Percentiles rank a stretch among this genome's conserved stretches.
phyloP scores from a whole-genome alignment of 306 rosid species.

The Vigna angularis region DNA sequence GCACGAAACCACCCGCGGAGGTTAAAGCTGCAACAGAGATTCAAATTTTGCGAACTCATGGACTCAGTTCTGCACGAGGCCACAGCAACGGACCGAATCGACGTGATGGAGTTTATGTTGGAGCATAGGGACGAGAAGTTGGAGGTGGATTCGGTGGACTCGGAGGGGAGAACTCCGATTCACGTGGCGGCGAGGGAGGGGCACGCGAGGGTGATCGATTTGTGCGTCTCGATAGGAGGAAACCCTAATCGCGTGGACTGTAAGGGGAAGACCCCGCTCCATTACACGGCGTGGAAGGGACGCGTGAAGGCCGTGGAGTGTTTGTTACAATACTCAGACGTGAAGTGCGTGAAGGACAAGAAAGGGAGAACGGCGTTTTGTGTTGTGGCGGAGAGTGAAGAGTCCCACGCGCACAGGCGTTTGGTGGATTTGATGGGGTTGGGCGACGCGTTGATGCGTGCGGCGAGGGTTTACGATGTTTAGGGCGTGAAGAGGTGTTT shows the following conservation, averaged over 20 bases:
- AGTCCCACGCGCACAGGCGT: conserved; percentile 39
- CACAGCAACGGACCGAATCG: conserved; percentile 61
- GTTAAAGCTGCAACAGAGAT: too few relatives aligned
- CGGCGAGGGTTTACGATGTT: conserved; percentile 68
- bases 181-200: conserved; percentile 71
- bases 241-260: conserved; percentile 54
- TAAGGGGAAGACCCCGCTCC: conserved; percentile 72
- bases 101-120: conserved; percentile 58
- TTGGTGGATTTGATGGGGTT: conserved; percentile 58
- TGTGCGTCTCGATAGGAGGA: conserved; percentile 61
- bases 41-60: conserved; percentile 35
- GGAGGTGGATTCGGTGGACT: conserved; percentile 53
- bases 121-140: conserved; percentile 19
- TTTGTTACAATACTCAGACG: conserved; percentile 58
- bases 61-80: conserved; percentile 64
- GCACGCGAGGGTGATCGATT: conserved; percentile 54
- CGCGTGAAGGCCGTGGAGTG: conserved; percentile 58
- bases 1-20: too few relatives aligned
- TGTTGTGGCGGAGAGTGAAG: conserved; percentile 56
- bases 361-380: conserved; percentile 69
- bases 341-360: conserved; percentile 55
- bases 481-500: conserved; percentile 60
- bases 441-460: conserved; percentile 64
- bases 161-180: conserved; percentile 60
- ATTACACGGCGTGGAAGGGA: conserved; percentile 68